phyloP scores from a whole-genome alignment of 2,329 filamentous ascomycete species.

The Aspergillaceae sp. region DNA sequence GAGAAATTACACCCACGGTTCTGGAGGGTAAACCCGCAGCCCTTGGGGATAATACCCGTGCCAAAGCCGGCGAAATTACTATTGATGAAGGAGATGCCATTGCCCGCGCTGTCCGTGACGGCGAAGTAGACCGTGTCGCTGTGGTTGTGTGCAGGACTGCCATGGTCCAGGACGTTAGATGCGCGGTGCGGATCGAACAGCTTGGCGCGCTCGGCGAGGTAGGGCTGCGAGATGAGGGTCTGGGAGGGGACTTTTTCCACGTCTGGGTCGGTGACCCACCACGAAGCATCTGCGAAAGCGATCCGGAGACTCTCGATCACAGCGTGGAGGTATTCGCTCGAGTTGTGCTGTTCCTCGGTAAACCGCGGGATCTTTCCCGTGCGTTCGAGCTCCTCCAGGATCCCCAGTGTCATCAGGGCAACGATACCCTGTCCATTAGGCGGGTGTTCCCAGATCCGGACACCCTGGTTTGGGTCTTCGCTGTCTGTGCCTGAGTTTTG shows the following conservation, averaged over 20 bases:
- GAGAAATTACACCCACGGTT: conserved; percentile 86
- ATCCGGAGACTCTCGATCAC: conserved; percentile 82
- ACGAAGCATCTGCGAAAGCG: conserved; percentile 78
- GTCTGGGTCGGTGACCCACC: conserved; percentile 83
- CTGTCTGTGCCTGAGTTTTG: conserved; percentile 39
- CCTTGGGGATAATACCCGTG: conserved; percentile 71
- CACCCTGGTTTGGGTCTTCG: conserved; percentile 34
- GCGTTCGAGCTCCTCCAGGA: conserved; percentile 76
- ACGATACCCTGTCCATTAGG: conserved; percentile 96
- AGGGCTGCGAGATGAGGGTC: conserved; percentile 61
- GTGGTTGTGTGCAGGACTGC: conserved; percentile 74
- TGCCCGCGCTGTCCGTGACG: conserved; percentile 70
- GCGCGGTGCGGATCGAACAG: conserved; percentile 52
- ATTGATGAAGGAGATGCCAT: conserved; percentile 95
- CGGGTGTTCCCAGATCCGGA: conserved; percentile 92
- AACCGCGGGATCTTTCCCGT: conserved; percentile 67
- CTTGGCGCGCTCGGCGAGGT: conserved; percentile 62
- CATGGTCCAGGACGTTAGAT: conserved; percentile 52
- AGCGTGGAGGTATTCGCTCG: conserved; percentile 69
- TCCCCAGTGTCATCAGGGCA: conserved; percentile 86
- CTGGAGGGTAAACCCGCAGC: conserved; percentile 87
- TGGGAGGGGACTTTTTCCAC: conserved; percentile 60
- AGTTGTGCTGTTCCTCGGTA: conserved; percentile 66
- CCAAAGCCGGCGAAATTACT: conserved; percentile 85
- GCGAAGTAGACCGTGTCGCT: conserved; percentile 94